Base-by-base conservation (phyloP, 768 basidiomycete genomes). In the Tulasnella sp. region DNA sequence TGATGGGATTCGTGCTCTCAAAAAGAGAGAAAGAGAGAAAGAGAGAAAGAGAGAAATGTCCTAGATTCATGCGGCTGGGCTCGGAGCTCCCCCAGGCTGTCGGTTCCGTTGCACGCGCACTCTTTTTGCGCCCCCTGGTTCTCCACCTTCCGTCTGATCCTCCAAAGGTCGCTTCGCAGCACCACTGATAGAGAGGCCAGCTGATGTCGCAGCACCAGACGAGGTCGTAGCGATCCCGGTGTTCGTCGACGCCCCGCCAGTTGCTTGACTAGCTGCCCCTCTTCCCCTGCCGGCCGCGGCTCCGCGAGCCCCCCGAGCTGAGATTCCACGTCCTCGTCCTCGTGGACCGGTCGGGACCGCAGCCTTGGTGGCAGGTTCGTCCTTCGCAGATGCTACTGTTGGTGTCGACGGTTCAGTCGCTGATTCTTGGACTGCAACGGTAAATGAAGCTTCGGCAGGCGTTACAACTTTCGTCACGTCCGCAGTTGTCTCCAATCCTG, bases 151-250 rank as follows among this genome's bases (percentile, higher is more conserved):
- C 15, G 42, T 44, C 23, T 27, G 42, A 21, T 58, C 56, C 27
- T 58, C 56, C 56, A 58, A 47, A 17, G 56, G 56, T 24, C 56
- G 42, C 26, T 58, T 58, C 13, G 56, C 56, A 26, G 56, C 56
- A 24, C 56, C 56, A 21, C 56, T 58, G 44, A 58, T 58, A 15
- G 56, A 23, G 17, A 58, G 23, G 15, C 56, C 56, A 23, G 53
- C n/a, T 4, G 15, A 1, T 26, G 32, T 19, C 17, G 53, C 8
- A 3, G 56, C 23, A 5, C 43, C 42, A 48, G 47, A 21, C 11
- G 47, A 21, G 7, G 47, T n/a, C 5, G 19, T 7, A 11, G 7
- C n/a, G 34, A 15, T 7, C 34, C 7, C 34, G 34, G 34, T 38
- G 34, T 7, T 38, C 19, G 52, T 7, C 8, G 52, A 15, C 29